A percentile compares a stretch with the other conserved stretches of the same genome.
Evolutionary conservation across 1,139 yeast genomes (phyloP).

Genomic region (Lodderomyces pseudojiufengensis): DNA sequence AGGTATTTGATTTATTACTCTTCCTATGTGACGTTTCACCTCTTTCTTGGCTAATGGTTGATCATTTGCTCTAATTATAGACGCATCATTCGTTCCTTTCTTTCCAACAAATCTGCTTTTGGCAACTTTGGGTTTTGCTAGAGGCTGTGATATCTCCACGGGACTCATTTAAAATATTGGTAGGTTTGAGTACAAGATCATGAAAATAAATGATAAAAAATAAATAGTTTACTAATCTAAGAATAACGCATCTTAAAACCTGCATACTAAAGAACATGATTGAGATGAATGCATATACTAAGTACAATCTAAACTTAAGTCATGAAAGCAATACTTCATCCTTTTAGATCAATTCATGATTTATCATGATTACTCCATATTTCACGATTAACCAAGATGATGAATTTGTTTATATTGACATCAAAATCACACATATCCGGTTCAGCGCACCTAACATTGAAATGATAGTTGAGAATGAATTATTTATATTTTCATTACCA

Average conservation of each 20-base stretch:
- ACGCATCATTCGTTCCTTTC: constrained; percentile 17
- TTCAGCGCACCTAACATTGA: constrained; percentile 71
- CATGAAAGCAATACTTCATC: too few species aligned
- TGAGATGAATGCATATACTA: too few species aligned
- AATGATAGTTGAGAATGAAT: constrained; percentile 66
- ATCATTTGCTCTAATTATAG: background rate
- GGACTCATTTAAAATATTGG: constrained; percentile 12
- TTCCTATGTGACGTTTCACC: constrained; percentile 33
- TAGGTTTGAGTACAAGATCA: too few species aligned
- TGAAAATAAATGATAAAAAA: background rate
- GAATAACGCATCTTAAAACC: background rate
- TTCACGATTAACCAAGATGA: constrained; percentile 77
- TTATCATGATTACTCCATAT: constrained; percentile 82
- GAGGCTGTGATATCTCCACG: constrained; percentile 5
- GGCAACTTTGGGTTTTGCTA: constrained; percentile 12
- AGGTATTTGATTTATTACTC: constrained; percentile 89
- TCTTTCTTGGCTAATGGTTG: constrained; percentile 19
- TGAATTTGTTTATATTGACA: constrained; percentile 56
- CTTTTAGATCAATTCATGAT: background rate
- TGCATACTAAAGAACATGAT: background rate
- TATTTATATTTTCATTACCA: constrained; percentile 76
- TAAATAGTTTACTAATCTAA: background rate
- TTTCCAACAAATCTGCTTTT: constrained; percentile 37
- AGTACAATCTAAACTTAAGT: too few species aligned
- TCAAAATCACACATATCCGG: constrained; percentile 60